These are phyloP conservation scores for Porphyra umbilicalis DNA, from an alignment of 31 red algal genomes.

Conservation along the genomic window DNA sequence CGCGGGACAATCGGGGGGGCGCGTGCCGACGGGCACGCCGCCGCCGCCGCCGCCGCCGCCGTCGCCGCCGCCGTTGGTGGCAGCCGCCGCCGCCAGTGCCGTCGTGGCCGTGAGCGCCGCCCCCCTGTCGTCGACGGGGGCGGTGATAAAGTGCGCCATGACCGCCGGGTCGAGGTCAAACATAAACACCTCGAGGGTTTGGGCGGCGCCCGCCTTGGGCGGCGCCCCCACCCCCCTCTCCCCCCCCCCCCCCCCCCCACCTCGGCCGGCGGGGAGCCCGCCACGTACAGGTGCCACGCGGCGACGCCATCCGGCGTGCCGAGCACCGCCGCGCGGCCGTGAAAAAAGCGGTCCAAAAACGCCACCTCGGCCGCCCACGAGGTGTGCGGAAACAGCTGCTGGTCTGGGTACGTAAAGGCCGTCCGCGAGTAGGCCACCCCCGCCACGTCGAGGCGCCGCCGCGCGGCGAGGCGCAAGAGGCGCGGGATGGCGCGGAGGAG, in stretches of 20 bases:
- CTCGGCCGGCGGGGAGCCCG: neutral
- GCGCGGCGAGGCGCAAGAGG: slow-evolving; percentile 5
- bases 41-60: neutral
- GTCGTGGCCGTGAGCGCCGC: neutral
- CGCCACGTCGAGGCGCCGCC: slow-evolving; percentile 9
- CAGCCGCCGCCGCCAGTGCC: slow-evolving; percentile 6
- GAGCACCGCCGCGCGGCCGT: slow-evolving; percentile 8
- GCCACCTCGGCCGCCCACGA: slow-evolving; percentile 59
- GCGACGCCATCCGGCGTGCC: slow-evolving; percentile 14
- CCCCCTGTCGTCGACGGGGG: neutral
- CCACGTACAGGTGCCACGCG: slow-evolving; percentile 29
- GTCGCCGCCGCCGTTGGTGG: neutral
- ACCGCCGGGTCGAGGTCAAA: slow-evolving; percentile 72
- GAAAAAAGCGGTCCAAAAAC: slow-evolving; percentile 39
- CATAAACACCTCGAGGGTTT: slow-evolving; percentile 76
- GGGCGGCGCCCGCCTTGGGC: slow-evolving; percentile 4
- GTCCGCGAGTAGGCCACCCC: slow-evolving; percentile 44
- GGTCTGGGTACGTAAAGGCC: slow-evolving; percentile 46
- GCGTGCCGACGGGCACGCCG: neutral
- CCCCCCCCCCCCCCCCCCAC: too few species aligned
- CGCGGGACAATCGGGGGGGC: neutral
- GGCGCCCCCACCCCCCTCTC: neutral
- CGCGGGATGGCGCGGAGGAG: slow-evolving; percentile 44
- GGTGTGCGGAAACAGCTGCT: slow-evolving; percentile 71
- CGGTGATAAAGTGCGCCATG: slow-evolving; percentile 35